Percentiles rank a stretch among this genome's conserved stretches.
phyloP scores from a whole-genome alignment of 768 basidiomycete genomes.

The Leccinum subgranulosum region DNA sequence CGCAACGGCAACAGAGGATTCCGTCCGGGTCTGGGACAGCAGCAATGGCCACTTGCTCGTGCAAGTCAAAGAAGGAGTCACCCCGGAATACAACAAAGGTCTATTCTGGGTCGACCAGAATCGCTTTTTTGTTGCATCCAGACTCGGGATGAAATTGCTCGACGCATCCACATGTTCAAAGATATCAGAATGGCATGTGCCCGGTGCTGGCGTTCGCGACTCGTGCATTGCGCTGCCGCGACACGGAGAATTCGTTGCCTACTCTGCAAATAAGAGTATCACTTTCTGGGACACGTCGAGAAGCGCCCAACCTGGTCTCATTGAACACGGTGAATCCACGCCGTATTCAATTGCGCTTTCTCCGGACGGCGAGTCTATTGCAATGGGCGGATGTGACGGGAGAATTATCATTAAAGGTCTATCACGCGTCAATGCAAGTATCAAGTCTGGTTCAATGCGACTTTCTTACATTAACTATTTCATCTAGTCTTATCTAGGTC shows the following conservation, averaged over 20 bases:
- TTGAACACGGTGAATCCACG: background rate
- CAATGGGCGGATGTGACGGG: background rate
- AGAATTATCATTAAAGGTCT: background rate
- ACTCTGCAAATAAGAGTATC: background rate
- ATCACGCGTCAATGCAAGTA: background rate
- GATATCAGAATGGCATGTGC: background rate
- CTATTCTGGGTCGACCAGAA: slow-evolving; percentile 31
- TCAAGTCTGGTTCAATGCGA: background rate
- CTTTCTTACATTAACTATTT: background rate
- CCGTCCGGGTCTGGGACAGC: background rate
- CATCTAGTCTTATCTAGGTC: background rate
- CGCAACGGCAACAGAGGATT: background rate
- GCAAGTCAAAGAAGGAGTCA: background rate
- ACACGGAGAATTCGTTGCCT: background rate
- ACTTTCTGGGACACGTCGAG: background rate
- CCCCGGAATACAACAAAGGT: slow-evolving; percentile 22
- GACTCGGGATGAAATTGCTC: background rate
- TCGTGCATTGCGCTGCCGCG: background rate
- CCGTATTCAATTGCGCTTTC: background rate
- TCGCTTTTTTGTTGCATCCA: background rate
- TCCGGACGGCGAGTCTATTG: background rate
- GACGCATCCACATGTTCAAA: background rate
- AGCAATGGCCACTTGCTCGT: background rate
- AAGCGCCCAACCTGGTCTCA: background rate
- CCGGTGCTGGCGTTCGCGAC: too few relatives aligned